Base-by-base conservation (phyloP, 257 asterid species). In the Penstemon barbatus region DNA sequence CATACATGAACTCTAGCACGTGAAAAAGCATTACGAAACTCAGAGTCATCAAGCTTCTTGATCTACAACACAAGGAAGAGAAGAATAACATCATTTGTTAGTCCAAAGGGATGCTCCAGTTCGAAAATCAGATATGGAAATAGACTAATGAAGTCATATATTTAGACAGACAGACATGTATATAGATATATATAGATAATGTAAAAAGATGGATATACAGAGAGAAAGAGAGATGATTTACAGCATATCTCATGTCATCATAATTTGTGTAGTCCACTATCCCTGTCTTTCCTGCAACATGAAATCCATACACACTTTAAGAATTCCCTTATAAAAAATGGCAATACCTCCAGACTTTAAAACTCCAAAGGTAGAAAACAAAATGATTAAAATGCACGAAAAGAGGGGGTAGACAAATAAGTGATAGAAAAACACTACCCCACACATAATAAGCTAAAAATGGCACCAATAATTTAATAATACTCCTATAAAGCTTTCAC, bases 211-310 rank as follows among this genome's bases (percentile, higher is more conserved):
- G 48, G 8, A 18, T 3, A 4, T 38, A 12, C 2, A 53, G 25
- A 43, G 7, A 18, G 43, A 33, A 60, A 42, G 50, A 37, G 65
- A 52, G 50, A 69, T 10, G 66, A 70, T 84, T 83, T 77, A 94
- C 97, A 72, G 99, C 94, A 82, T 87, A 87, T 82, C 78, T 94
- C 97, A 91, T 89, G 83, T 94, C 97, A 51, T 94, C 96, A 7
- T 76, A 76, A 73, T 79, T 89, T 44, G 96, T 86, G 72, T 94
- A 94, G 82, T 94, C 99, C 71, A 89, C 95, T 37, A 86, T 87
- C 74, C 99, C 99, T 2, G 95, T 83, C 76, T 89, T 87, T 19
- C 99, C 99, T 94, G 78, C 72, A 74, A 55, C 48, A 64, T 37
- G 59, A 75, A 39, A 70, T 55, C 25, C 12, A 41, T 46, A 43